Evolutionary conservation across 1,284 basidiomycete genomes (phyloP).

Genomic region (Retiboletus flavoniger): DNA sequence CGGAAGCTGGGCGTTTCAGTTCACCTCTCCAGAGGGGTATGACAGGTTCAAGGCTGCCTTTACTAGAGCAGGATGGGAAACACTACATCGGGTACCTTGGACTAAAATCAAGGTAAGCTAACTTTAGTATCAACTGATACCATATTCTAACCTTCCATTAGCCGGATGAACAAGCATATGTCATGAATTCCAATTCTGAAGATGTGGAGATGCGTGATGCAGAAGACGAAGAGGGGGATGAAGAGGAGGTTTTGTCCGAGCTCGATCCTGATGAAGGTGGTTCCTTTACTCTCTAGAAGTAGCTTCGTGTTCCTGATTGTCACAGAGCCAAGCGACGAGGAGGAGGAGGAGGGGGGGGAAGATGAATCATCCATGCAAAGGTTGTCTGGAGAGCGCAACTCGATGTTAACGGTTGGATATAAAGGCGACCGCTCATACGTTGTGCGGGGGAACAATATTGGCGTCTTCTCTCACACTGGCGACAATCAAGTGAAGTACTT

Average conservation of each 20-base stretch:
- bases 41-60: constrained; percentile 66
- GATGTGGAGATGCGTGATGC: constrained; percentile 87
- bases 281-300: constrained; percentile 7
- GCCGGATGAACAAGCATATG: constrained; percentile 79
- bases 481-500: constrained; percentile 84
- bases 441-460: constrained; percentile 93
- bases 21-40: constrained; percentile 60
- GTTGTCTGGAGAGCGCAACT: constrained; percentile 70
- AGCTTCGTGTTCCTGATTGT: constrained; percentile 10
- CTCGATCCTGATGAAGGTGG: constrained; percentile 58
- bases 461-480: constrained; percentile 88
- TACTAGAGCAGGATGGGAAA: constrained; percentile 80
- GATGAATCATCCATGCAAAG: constrained; percentile 40
- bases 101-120: constrained; percentile 74
- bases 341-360: constrained; percentile 60
- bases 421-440: constrained; percentile 97
- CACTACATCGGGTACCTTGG: constrained; percentile 74
- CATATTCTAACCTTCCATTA: constrained; percentile 22
- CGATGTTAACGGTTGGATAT: constrained; percentile 92
- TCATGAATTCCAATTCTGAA: constrained; percentile 65
- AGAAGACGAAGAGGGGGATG: constrained; percentile 70
- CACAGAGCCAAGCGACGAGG: constrained; percentile 51
- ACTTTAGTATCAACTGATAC: neutral
- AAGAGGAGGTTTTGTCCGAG: constrained; percentile 69
- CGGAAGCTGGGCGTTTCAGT: constrained; percentile 85